Evolutionary conservation across 768 basidiomycete species (phyloP), one percentile per base, ranked within the genome.

Genomic region (Nevesoporus exiguus): DNA sequence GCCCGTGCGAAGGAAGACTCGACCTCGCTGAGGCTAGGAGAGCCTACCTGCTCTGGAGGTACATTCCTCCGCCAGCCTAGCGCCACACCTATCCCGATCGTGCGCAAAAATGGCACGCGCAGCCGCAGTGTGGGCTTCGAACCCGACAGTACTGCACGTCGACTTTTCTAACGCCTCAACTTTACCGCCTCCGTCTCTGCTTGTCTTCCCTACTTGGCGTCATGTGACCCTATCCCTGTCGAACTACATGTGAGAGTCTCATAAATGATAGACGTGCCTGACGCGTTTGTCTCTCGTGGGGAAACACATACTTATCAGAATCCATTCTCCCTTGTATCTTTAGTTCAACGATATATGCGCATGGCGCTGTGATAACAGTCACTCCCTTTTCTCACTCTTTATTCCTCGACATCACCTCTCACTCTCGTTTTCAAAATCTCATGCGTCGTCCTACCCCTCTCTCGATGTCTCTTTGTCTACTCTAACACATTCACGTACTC

Each of bases 61-160:
- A n/a, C 41, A 5, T 72, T 71, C 47, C 63, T 71, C 22, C 57
- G 68, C 34, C 61, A 70, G 2, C 64, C 68, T 1, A 62, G 66
- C 29, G 37, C 57, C 5, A 46, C 60, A n/a, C 70, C 70, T 11
- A 64, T 61, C 40, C 55, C 60, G 30, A 66, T 64, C 14, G 24
- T 25, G 11, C 59, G 59, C 54, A 62, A 61, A 34, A 59, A 29
- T 33, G 62, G 59, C 17, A 41, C 50, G 13, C 62, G 70, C 25
- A 70, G 70, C 45, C 68, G 62, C 24, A 70, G 69, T 19, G 62
- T 61, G 40, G 69, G 64, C 15, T 52, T 59, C 29, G 60, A 69
- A 21, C 56, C 52, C 22, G 50, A 59, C 24, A 42, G 44, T 24
- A 27, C 50, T 41, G 31, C 57, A 2, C 57, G 56, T n/a, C 54